Percentiles rank a stretch among this genome's conserved stretches.
phyloP scores from a whole-genome alignment of 2,329 filamentous ascomycete species.

The Colletotrichum lentis region DNA sequence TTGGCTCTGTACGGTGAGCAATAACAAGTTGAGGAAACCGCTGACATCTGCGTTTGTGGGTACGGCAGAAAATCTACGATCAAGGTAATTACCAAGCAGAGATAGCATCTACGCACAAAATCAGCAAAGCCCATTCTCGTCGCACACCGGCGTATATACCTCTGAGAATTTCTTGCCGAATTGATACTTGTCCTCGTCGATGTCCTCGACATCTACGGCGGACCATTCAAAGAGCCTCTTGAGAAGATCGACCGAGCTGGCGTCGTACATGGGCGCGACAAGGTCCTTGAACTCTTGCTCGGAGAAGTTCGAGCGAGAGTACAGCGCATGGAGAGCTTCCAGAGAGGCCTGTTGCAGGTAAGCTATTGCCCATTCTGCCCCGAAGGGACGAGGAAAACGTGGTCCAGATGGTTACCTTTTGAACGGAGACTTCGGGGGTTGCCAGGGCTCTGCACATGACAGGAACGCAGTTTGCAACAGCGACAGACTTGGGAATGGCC shows the following conservation, averaged over 20 bases:
- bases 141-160: constrained; percentile 54
- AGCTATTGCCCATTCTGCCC: constrained; percentile 27
- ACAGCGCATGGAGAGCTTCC: constrained; percentile 84
- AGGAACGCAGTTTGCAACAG: constrained; percentile 73
- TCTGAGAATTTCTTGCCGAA: constrained; percentile 95
- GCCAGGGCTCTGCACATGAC: constrained; percentile 77
- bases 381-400: background rate
- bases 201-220: constrained; percentile 77
- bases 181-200: constrained; percentile 91
- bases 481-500: constrained; percentile 85
- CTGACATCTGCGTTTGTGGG: constrained; percentile 71
- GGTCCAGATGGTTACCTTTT: constrained; percentile 63
- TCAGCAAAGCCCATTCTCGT: background rate
- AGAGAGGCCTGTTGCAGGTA: constrained; percentile 70
- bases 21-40: constrained; percentile 80
- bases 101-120: constrained; percentile 73
- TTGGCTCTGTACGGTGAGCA: constrained; percentile 80
- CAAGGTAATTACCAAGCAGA: constrained; percentile 83
- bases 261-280: constrained; percentile 79
- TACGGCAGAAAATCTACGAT: constrained; percentile 75
- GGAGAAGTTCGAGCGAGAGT: constrained; percentile 75
- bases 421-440: constrained; percentile 73
- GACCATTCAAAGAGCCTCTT: constrained; percentile 82
- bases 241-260: constrained; percentile 75
- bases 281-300: constrained; percentile 81